Percentiles rank a stretch among this genome's conserved stretches.
Conservation (phyloP, 2,329 filamentous ascomycete genomes). For the Boeremia exigua region DNA sequence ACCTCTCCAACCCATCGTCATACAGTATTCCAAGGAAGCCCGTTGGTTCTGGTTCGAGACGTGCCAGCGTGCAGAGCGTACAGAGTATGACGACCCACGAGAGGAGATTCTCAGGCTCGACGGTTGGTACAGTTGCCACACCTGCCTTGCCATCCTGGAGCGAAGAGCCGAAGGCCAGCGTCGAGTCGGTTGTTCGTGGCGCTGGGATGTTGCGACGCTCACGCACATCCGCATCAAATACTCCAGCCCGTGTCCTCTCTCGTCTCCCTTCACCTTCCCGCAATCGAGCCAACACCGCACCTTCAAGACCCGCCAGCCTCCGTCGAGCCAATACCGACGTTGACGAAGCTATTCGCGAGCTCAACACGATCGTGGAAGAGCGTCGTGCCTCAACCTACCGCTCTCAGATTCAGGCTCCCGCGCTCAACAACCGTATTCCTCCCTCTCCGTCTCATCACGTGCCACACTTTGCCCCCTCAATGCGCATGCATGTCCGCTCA, state of each 20-base stretch:
- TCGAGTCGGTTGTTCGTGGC: conserved; percentile 27
- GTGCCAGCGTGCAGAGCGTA: conserved; percentile 40
- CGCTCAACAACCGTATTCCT: conserved; percentile 35
- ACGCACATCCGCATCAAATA: conserved; percentile 31
- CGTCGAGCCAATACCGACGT: conserved; percentile 48
- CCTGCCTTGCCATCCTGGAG: conserved; percentile 34
- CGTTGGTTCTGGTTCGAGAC: conserved; percentile 36
- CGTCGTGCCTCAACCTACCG: conserved; percentile 49
- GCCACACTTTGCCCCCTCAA: conserved; percentile 54
- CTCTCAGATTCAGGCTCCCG: conserved; percentile 35
- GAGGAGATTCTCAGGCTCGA: conserved; percentile 29
- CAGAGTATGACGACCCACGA: conserved; percentile 27
- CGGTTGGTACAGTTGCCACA: conserved; percentile 29
- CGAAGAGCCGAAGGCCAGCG: conserved; percentile 31
- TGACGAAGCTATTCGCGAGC: conserved; percentile 55
- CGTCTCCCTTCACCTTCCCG: conserved; percentile 44
- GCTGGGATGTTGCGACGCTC: conserved; percentile 33
- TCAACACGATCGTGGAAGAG: conserved; percentile 58
- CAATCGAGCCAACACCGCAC: conserved; percentile 45
- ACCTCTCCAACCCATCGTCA: conserved; percentile 35
- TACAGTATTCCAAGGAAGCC: conserved; percentile 44
- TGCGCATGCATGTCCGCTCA: conserved; percentile 54
- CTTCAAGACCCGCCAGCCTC: conserved; percentile 44
- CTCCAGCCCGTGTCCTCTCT: conserved; percentile 36
- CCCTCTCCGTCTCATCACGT: conserved; percentile 50